A percentile compares a stretch with the other conserved stretches of the same genome.
phyloP scores from a whole-genome alignment of 352 stramenopile genomes.

The Phytophthora sp. region DNA sequence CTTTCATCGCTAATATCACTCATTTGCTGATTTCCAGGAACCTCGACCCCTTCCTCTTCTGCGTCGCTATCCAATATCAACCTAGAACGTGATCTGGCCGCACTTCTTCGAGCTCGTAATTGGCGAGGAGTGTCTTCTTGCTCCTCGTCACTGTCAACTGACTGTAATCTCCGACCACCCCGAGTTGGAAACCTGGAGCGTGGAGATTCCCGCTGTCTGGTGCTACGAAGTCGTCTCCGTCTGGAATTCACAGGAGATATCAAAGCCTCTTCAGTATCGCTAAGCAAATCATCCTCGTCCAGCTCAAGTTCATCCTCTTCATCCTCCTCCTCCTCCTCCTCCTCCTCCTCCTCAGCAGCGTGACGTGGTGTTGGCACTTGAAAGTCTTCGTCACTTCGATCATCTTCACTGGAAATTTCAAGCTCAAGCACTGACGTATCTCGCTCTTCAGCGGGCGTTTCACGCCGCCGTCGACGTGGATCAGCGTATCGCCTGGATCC shows the following conservation, averaged over 20 bases:
- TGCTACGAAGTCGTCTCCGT: constrained; percentile 45
- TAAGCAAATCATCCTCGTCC: constrained; percentile 57
- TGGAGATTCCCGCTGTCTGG: constrained; percentile 23
- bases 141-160: constrained; percentile 24
- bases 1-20: constrained; percentile 14
- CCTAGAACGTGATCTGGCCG: constrained; percentile 31
- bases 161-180: constrained; percentile 45
- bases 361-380: constrained; percentile 56
- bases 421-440: constrained; percentile 86
- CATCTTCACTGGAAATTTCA: constrained; percentile 88
- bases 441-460: constrained; percentile 67
- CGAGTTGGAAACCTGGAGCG: constrained; percentile 40
- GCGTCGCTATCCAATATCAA: constrained; percentile 37
- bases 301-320: constrained; percentile 55
- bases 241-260: constrained; percentile 50
- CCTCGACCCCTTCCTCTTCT: constrained; percentile 29
- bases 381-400: constrained; percentile 89
- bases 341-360: constrained; percentile 59
- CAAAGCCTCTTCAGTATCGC: constrained; percentile 48
- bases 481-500: constrained; percentile 32
- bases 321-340: constrained; percentile 70
- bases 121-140: constrained; percentile 35
- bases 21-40: constrained; percentile 1
- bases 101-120: constrained; percentile 33
- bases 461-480: constrained; percentile 37